A percentile compares a stretch with the other conserved stretches of the same genome.
Evolutionary conservation across 2,329 filamentous ascomycete genomes (phyloP).

Genomic region (Trichophyton rubrum): DNA sequence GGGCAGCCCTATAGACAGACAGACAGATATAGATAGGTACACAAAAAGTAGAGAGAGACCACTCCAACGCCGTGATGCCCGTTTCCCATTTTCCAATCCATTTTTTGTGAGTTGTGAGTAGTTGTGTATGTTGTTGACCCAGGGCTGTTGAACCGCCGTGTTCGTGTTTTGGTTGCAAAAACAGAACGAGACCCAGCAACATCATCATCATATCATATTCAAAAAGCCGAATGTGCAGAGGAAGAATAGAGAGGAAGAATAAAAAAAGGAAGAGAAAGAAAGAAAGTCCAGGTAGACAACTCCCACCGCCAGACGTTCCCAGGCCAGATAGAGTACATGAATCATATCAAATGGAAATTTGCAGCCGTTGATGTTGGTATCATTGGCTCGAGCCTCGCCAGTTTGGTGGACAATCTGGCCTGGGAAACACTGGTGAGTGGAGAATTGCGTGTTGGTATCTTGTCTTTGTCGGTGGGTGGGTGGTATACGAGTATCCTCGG

Average conservation of each 20-base stretch:
- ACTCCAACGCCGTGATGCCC: neutral
- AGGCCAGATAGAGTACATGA: conserved; percentile 15
- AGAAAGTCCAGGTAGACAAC: neutral
- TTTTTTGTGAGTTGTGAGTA: too few species aligned
- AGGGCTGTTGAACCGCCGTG: conserved; percentile 57
- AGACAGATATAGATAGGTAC: conserved; percentile 41
- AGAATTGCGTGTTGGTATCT: neutral
- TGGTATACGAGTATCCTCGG: too few species aligned
- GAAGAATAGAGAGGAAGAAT: neutral
- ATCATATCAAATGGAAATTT: conserved; percentile 18
- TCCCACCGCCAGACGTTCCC: neutral
- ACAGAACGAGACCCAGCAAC: conserved; percentile 59
- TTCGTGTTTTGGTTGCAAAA: conserved; percentile 80
- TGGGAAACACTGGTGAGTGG: conserved; percentile 9
- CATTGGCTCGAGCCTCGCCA: conserved; percentile 20
- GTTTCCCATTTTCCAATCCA: neutral
- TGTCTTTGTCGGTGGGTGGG: neutral
- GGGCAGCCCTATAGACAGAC: conserved; percentile 20
- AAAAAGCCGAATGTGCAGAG: neutral
- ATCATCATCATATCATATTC: conserved; percentile 31
- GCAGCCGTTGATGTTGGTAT: conserved; percentile 58
- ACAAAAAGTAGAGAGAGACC: neutral
- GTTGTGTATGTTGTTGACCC: conserved; percentile 23
- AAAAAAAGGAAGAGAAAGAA: conserved; percentile 5
- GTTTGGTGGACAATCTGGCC: conserved; percentile 5